Evolutionary conservation across 2,329 filamentous ascomycete species (phyloP).

Genomic region (Colletotrichum orchidophilum): DNA sequence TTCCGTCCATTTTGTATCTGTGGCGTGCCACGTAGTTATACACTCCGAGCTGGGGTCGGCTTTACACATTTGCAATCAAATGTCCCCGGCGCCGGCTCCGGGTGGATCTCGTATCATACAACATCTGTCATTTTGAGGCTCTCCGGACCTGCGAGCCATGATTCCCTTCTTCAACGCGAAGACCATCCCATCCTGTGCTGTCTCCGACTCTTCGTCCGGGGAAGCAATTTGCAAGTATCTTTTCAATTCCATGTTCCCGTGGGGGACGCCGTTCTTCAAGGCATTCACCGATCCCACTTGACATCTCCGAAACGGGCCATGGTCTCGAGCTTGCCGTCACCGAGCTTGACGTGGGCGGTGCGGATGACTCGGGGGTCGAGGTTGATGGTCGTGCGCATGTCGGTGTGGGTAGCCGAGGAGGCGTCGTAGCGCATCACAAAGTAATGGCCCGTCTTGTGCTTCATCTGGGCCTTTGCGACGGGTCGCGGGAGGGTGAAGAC

Average conservation of each 20-base stretch:
- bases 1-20: conserved; percentile 6
- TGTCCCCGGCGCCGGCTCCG: conserved; percentile 9
- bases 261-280: conserved; percentile 33
- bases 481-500: conserved; percentile 86
- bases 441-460: conserved; percentile 89
- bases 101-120: conserved; percentile 26
- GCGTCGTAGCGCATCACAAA: conserved; percentile 98
- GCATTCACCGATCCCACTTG: conserved; percentile 51
- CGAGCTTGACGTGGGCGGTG: conserved; percentile 87
- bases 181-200: not conserved
- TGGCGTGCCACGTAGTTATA: conserved; percentile 25
- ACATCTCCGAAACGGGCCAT: conserved; percentile 59
- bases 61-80: conserved; percentile 6
- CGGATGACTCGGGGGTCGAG: conserved; percentile 93
- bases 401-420: conserved; percentile 75
- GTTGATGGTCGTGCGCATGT: conserved; percentile 78
- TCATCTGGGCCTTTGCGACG: conserved; percentile 81
- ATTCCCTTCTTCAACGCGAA: not conserved
- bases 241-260: conserved; percentile 33
- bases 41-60: conserved; percentile 19
- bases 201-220: too few relatives aligned
- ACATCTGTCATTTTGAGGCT: not conserved
- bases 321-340: conserved; percentile 66
- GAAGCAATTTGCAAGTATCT: too few relatives aligned
- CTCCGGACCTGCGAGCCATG: not conserved